Base-by-base conservation (phyloP, 352 stramenopile genomes). In the Achlya hypogyna region DNA sequence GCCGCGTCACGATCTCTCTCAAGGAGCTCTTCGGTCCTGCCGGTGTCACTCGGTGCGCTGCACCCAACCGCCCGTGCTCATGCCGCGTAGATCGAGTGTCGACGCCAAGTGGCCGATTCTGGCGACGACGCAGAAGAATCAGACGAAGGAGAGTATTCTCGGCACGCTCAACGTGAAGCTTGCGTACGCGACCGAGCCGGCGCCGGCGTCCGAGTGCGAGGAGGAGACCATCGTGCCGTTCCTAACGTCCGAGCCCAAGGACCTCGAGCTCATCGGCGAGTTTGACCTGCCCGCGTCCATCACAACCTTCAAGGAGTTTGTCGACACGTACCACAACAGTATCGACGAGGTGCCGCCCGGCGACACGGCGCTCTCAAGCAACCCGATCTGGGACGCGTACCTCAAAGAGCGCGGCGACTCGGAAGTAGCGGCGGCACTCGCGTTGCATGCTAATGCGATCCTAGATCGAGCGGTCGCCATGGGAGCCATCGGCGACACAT, bases 391-490 rank as follows among this genome's bases (percentile, higher is more conserved):
- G 74, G 69, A 75, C 4, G 73, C 75, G 2, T 91, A 82, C 70
- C 87, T 76, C 71, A 84, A 89, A 62, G 79, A 82, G 28, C 85
- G 85, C 53, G 85, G 83, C 0, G 85, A 94, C 58, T 77, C 82
- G 0, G 85, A 92, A 31, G 63, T 70, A 10, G 22, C 47, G 5
- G 23, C 28, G 22, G n/a, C 29, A 6, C 6, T 8, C 20, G 28
- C 31, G 22, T 63, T 49, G n/a, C 6, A 16, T 54, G 49, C 6
- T 14, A 42, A 42, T 54, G 49, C 23, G 22, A 25, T 56, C 6
- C 27, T 67, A 67, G 59, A 74, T 91, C 20, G 82, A 90, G 28
- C 69, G 87, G 43, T 71, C 82, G 5, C 77, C 88, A 8, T 94
- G 85, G 85, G 66, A 47, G 27, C 53, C 69, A 43, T 90, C 82